Evolutionary conservation across 257 asterid genomes (phyloP).

Genomic region (Jaltomata sinuosa): DNA sequence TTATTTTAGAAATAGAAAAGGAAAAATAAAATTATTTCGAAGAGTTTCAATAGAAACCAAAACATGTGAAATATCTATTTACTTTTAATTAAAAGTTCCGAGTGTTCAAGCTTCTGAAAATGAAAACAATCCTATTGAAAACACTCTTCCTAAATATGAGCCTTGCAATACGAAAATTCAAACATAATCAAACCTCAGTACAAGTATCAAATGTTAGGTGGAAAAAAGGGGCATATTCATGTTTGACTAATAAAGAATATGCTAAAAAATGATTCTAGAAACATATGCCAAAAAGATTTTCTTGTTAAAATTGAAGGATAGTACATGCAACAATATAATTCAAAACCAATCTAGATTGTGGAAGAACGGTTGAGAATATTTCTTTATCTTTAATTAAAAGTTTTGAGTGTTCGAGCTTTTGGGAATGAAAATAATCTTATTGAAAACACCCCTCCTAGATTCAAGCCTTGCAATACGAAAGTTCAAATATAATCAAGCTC

Average conservation of each 20-base stretch:
- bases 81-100: not conserved
- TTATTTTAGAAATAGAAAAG: too few species aligned
- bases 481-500: not conserved
- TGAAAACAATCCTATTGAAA: not conserved
- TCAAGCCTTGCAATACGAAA: not conserved
- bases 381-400: too few species aligned
- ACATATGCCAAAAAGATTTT: not conserved
- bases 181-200: accelerated
- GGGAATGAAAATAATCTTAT: not conserved
- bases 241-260: not conserved
- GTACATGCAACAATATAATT: not conserved
- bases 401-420: not conserved
- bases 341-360: not conserved
- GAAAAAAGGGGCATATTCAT: not conserved
- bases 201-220: accelerated
- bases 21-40: too few species aligned
- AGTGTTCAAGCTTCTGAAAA: not conserved
- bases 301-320: not conserved
- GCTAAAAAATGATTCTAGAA: not conserved
- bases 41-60: too few species aligned
- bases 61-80: too few species aligned
- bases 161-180: not conserved
- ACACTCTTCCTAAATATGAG: not conserved
- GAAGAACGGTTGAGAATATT: too few species aligned
- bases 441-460: accelerated